phyloP scores from a whole-genome alignment of 228 moss, liverwort and hornwort species.

The Sphagnum magellanicum region DNA sequence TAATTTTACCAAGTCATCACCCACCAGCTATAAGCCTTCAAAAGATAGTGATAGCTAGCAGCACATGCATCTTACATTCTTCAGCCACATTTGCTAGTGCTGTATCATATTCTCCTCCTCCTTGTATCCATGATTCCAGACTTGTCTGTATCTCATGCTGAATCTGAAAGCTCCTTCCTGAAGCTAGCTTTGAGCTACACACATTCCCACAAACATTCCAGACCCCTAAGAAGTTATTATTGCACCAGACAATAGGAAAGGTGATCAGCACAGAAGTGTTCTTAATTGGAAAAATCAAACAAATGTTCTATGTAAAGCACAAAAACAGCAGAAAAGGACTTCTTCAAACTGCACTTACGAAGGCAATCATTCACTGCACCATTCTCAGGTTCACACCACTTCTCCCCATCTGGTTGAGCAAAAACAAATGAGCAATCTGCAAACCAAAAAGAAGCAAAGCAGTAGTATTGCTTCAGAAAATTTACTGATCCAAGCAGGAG shows the following conservation, averaged over 20 bases:
- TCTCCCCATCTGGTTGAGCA: slow-evolving; percentile 51
- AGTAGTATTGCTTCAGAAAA: background rate
- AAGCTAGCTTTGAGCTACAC: slow-evolving; percentile 58
- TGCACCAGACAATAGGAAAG: slow-evolving; percentile 40
- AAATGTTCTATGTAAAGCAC: background rate
- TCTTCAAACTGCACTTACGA: slow-evolving; percentile 33
- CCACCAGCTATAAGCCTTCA: background rate
- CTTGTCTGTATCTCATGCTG: slow-evolving; percentile 20
- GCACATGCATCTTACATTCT: background rate
- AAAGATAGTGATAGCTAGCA: background rate
- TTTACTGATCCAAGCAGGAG: background rate
- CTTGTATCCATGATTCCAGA: slow-evolving; percentile 23
- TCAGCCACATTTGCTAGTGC: slow-evolving; percentile 1
- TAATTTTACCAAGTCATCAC: background rate
- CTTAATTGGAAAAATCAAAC: slow-evolving; percentile 5
- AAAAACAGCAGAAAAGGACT: background rate
- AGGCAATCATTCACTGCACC: slow-evolving; percentile 48
- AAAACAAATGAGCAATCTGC: slow-evolving; percentile 50
- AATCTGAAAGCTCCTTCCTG: slow-evolving; percentile 27
- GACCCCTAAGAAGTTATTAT: background rate
- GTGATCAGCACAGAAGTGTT: background rate
- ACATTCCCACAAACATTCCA: slow-evolving; percentile 24
- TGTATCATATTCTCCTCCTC: slow-evolving; percentile 28
- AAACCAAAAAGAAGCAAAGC: slow-evolving; percentile 5
- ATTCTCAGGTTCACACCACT: slow-evolving; percentile 57